phyloP scores from a whole-genome alignment of 441 rosid species.

The California macrophylla region DNA sequence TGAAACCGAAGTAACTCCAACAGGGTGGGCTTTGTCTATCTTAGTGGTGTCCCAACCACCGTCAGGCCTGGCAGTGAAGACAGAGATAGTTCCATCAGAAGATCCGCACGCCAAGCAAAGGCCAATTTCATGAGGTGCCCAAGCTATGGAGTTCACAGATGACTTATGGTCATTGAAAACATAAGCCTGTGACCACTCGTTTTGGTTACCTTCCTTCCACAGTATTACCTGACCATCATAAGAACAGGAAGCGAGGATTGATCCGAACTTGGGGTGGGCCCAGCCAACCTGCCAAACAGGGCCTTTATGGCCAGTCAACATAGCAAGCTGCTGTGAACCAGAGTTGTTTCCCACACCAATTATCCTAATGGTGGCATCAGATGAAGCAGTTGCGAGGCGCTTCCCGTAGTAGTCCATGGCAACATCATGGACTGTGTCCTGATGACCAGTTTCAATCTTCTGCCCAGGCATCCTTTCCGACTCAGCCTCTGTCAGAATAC shows the following conservation, averaged over 20 bases:
- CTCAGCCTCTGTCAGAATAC: neutral
- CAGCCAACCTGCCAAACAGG: slow-evolving; percentile 64
- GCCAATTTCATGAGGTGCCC: slow-evolving; percentile 67
- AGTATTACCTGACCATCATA: slow-evolving; percentile 58
- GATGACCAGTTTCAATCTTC: slow-evolving; percentile 68
- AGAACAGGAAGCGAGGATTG: slow-evolving; percentile 54
- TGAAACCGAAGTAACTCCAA: slow-evolving; percentile 57
- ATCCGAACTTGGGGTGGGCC: slow-evolving; percentile 69
- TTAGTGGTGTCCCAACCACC: slow-evolving; percentile 57
- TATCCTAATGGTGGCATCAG: slow-evolving; percentile 59
- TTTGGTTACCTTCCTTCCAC: slow-evolving; percentile 61
- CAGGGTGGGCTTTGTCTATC: slow-evolving; percentile 58
- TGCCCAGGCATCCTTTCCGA: slow-evolving; percentile 40
- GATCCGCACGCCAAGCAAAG: slow-evolving; percentile 60
- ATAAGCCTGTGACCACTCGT: slow-evolving; percentile 53
- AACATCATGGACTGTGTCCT: slow-evolving; percentile 64
- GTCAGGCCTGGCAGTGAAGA: slow-evolving; percentile 41
- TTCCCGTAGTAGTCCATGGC: slow-evolving; percentile 79
- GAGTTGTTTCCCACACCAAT: slow-evolving; percentile 47
- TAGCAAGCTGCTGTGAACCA: slow-evolving; percentile 54
- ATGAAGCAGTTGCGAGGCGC: slow-evolving; percentile 63
- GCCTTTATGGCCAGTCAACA: slow-evolving; percentile 59
- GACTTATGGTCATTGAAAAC: slow-evolving; percentile 46
- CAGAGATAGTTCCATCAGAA: slow-evolving; percentile 54
- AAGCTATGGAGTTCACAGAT: slow-evolving; percentile 56